These are phyloP conservation scores for Adenanthera pavonina DNA, from an alignment of 306 rosid species.

Conservation along the genomic window DNA sequence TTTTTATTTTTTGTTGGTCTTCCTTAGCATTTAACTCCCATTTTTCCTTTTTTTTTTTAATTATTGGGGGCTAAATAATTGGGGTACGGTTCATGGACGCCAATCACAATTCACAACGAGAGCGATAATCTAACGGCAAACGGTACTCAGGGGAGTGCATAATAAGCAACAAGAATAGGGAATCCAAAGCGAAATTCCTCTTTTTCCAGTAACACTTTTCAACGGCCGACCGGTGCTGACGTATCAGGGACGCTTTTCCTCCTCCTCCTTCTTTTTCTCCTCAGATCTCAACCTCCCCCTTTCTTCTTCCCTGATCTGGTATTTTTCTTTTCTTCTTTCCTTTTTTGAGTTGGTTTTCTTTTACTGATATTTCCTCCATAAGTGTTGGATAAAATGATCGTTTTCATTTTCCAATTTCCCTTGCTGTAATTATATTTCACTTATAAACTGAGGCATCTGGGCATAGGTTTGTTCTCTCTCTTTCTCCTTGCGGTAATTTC, in stretches of 20 bases:
- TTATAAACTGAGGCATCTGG: conserved; percentile 2
- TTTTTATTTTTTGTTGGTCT: no score
- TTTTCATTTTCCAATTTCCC: conserved; percentile 1
- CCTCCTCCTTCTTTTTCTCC: conserved; percentile 32
- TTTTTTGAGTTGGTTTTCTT: neutral
- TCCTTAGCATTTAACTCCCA: no score
- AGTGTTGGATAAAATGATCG: neutral
- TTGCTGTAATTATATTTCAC: neutral
- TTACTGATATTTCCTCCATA: neutral
- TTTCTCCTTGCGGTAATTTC: conserved; percentile 27
- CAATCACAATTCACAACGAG: conserved; percentile 1
- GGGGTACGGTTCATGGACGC: conserved; percentile 14
- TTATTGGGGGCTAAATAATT: neutral
- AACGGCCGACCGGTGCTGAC: conserved; percentile 68
- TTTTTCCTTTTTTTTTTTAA: neutral
- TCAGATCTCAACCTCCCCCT: conserved; percentile 54
- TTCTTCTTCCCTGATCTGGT: conserved; percentile 44
- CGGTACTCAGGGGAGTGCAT: neutral
- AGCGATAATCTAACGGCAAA: conserved; percentile 2
- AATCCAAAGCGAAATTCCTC: neutral
- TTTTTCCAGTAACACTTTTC: conserved; percentile 35
- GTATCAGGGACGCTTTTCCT: conserved; percentile 48
- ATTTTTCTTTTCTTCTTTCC: neutral
- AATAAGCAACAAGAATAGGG: neutral
- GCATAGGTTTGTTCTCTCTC: conserved; percentile 30